Base-by-base conservation (phyloP, 108 stramenopile genomes). In the Stephanodiscus minutulus region DNA sequence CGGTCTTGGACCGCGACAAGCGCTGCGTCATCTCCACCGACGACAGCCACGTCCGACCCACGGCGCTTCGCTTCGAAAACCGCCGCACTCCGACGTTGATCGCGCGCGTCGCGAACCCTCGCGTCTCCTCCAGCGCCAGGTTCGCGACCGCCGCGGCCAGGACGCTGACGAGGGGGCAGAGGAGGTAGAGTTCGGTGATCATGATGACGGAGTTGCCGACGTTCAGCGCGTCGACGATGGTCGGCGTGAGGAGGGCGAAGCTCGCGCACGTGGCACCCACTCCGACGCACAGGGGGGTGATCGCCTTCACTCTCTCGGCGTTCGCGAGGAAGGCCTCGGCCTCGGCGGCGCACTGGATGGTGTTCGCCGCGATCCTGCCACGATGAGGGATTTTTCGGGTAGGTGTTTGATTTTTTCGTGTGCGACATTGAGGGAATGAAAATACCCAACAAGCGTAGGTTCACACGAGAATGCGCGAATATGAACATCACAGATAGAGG, bases 201-300 rank as follows among this genome's bases (percentile, higher is more conserved):
- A 88, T 31, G 31, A 77, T 76, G 10, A 77, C 69, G 21, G 79
- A 81, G 17, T 79, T 72, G 17, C 61, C 66, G 3, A 85, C 22
- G 24, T 49, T 64, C 15, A 88, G 18, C 5, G 69, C 68, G 9
- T 83, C 85, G 17, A 93, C 66, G 7, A 96, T 71, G 4, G 88
- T 84, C 3, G 95, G 95, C 18, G 88, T 85, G 2, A 96, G 69
- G 12, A 96, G 61, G 25, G 89, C 66, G 24, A 93, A 83, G 29
- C 87, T 87, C 0, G 95, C 90, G 10, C 87, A 82, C 0, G 93
- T 89, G 2, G 96, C 93, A 15, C 92, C 83, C 8, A 93, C 55
- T n/a, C 93, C 96, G 2, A 94, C 96, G 72, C 92, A 93, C n/a
- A 96, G 39, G 13, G 96, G 96, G 0, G 89, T 86, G 48, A 94